Conservation (phyloP, 495 filamentous ascomycete genomes). For the Glarea lozoyensis region DNA sequence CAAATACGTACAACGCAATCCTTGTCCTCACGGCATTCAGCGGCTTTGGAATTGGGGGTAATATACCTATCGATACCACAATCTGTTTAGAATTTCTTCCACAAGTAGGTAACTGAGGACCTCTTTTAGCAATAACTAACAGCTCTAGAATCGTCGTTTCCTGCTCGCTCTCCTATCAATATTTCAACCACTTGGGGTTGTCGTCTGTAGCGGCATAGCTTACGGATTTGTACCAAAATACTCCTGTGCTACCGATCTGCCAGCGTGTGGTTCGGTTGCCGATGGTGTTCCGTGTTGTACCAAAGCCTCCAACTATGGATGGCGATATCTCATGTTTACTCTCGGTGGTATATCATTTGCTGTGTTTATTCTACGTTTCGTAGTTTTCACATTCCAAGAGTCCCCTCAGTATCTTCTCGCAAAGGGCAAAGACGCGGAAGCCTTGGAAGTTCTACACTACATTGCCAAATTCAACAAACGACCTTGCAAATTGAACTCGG, state of each 20-base stretch:
- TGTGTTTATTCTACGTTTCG: conserved; percentile 36
- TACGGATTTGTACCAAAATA: conserved; percentile 37
- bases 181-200: conserved; percentile 40
- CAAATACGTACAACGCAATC: conserved; percentile 30
- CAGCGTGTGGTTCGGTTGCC: conserved; percentile 25
- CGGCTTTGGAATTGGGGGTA: conserved; percentile 40
- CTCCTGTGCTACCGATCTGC: conserved; percentile 27
- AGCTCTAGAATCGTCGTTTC: conserved; percentile 31
- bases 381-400: conserved; percentile 36
- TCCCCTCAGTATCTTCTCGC: conserved; percentile 36
- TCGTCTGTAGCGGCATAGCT: conserved; percentile 33
- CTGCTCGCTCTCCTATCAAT: conserved; percentile 37
- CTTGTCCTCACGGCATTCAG: conserved; percentile 36
- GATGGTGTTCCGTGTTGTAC: conserved; percentile 34
- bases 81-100: conserved; percentile 41
- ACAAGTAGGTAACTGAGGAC: conserved; percentile 14
- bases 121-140: neutral
- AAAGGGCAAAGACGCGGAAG: conserved; percentile 33
- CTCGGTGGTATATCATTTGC: conserved; percentile 32
- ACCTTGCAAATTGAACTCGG: neutral
- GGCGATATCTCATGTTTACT: conserved; percentile 44
- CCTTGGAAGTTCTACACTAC: conserved; percentile 30
- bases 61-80: conserved; percentile 42
- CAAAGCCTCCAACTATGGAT: conserved; percentile 40
- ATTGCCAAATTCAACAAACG: conserved; percentile 29